These are phyloP conservation scores for Carex arenaria DNA, from an alignment of 202 grass and related monocot genomes.

Conservation along the genomic window DNA sequence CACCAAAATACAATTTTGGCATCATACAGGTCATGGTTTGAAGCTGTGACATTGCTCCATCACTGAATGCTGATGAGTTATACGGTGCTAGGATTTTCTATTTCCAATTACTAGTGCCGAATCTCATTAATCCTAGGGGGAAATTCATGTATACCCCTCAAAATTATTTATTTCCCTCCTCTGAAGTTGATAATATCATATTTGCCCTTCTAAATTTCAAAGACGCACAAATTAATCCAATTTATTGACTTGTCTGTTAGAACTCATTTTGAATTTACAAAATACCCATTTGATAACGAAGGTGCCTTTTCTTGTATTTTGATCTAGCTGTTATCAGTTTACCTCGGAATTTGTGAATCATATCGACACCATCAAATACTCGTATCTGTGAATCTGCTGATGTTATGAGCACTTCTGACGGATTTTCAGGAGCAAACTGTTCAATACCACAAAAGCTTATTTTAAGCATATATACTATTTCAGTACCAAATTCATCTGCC, in stretches of 20 bases:
- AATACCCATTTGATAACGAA: not conserved
- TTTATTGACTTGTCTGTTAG: too few species aligned
- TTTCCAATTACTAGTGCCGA: not conserved
- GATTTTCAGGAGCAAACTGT: conserved; percentile 88
- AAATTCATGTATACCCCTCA: too few species aligned
- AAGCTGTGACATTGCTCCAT: not conserved
- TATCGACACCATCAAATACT: conserved; percentile 76
- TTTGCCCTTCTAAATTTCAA: too few species aligned
- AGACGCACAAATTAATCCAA: too few species aligned
- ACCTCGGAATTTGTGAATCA: conserved; percentile 96
- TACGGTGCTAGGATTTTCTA: not conserved
- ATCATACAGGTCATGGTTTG: not conserved
- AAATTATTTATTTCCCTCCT: too few species aligned
- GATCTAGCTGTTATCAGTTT: conserved; percentile 6
- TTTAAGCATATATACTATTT: not conserved
- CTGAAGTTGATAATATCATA: too few species aligned
- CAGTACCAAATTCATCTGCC: not conserved
- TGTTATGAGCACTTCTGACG: conserved; percentile 81
- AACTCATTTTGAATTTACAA: too few species aligned
- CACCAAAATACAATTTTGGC: not conserved
- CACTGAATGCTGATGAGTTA: not conserved
- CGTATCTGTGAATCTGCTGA: conserved; percentile 93
- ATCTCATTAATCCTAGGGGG: not conserved
- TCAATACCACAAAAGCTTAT: conserved; percentile 13
- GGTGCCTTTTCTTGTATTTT: not conserved